Evolutionary conservation across 257 asterid species (phyloP), one percentile per base, ranked within the genome.

Genomic region (Linaria vulgaris): DNA sequence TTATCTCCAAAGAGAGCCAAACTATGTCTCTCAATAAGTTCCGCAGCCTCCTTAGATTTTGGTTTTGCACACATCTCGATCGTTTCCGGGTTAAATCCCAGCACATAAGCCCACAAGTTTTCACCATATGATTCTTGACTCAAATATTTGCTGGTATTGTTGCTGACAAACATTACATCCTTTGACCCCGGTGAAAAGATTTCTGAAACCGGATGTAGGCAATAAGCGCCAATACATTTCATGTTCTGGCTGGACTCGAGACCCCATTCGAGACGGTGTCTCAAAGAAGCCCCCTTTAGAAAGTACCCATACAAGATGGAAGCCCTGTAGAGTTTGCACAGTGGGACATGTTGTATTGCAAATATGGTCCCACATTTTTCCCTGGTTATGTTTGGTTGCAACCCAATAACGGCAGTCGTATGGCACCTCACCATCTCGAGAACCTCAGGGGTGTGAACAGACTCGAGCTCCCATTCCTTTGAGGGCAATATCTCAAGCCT

Each of bases 381-480:
- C 30, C 85, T 80, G 13, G 43, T 70, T 14, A 90, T 74, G 76
- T 75, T 78, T 19, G 85, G 74, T 52, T 68, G 74, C 78, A 77
- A 75, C 43, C 96, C 90, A 13, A 81, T 61, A 17, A 75, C 69
- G 24, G 79, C 66, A 3, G 69, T 80, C 16, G 87, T 63, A 70
- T 94, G 99, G 15, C 84, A 92, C 71, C 74, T 80, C 58, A 94
- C 85, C 87, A 94, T 77, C 56, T 90, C 84, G 45, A 87, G 73
- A 38, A 61, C 90, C 75, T 90, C 95, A 3, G 51, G 46, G 72
- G 79, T 74, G 64, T 94, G 94, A 44, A 94, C 81, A 1, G 97
- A 90, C 79, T 87, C 89, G 2, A 94, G 95, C 57, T 87, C 95
- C 90, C 95, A 87, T 61, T 85, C 95, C 80, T 77, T 85, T 0